Evolutionary conservation across 129 eudicot species (phyloP), one percentile per base, ranked within the genome.

Genomic region (Deinandra increscens): DNA sequence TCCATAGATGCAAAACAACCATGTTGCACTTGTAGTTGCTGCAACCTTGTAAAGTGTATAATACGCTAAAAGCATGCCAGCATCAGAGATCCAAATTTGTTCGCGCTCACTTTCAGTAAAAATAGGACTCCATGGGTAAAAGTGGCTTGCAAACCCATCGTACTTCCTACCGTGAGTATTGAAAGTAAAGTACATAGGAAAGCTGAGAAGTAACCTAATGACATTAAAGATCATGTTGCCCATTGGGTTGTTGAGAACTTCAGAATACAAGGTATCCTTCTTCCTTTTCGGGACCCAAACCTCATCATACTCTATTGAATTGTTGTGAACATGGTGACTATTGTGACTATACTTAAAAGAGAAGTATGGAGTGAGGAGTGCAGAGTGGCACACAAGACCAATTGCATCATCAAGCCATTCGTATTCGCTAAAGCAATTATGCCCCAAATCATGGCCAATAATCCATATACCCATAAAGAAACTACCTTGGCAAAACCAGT

Each of bases 321-420:
- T 68, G 8, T 72, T 74, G 67, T 74, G 70, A 11, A 73, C 79
- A 65, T 74, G 79, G 37, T 74, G 79, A 33, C 79, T 68, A 54
- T 72, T 72, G 44, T 74, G 79, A 48, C 78, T 73, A 5, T 60
- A 60, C 48, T 73, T 73, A n/a, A 46, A 67, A 4, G 72, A 67
- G 1, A 67, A 67, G 60, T 33, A 68, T 15, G 73, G 73, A 15
- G 73, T 68, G 63, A 68, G 62, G 48, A 68, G 18, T 4, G 53
- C 4, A 7, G 74, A 69, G 22, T 51, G 62, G 53, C 39, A 17
- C 4, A 69, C 51, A 5, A 69, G 54, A 20, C 74, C 74, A 34
- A 69, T 38, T 13, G 64, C 63, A 9, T 70, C 75, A 14, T 70
- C 75, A 9, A 70, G 66, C 64, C 64, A 56, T 1, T 70, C 54